phyloP scores from a whole-genome alignment of 208 protist genomes.

The Acanthamoeba lugdunensis region DNA sequence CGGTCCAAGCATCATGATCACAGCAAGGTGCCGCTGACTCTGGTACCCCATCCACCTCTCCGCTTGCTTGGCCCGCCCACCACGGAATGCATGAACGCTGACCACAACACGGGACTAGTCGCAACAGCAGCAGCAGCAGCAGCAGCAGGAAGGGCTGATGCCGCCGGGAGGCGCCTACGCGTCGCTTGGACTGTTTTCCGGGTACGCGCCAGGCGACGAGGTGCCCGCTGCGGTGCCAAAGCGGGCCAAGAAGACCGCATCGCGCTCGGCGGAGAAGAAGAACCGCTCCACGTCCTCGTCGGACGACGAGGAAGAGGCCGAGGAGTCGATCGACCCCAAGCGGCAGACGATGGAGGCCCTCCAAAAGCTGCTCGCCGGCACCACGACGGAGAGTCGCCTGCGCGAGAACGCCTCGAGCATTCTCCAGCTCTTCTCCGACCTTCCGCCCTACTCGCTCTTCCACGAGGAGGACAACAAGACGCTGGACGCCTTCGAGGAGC shows the following conservation, averaged over 20 bases:
- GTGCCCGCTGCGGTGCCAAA: neutral
- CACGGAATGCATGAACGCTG: neutral
- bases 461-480: slow-evolving; percentile 29
- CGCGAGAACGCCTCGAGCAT: slow-evolving; percentile 33
- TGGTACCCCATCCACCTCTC: neutral
- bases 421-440: slow-evolving; percentile 26
- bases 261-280: neutral
- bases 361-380: neutral
- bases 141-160: neutral
- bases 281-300: neutral
- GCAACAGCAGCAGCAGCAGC: no score
- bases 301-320: slow-evolving; percentile 15
- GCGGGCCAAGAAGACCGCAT: neutral
- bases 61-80: neutral
- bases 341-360: slow-evolving; percentile 19
- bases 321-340: neutral
- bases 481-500: slow-evolving; percentile 34
- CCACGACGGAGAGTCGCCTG: slow-evolving; percentile 4
- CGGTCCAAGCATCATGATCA: neutral
- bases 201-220: neutral
- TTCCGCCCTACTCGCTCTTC: neutral
- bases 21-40: neutral
- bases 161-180: neutral
- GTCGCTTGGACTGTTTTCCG: neutral
- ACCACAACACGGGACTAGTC: no score